A percentile compares a stretch with the other conserved stretches of the same genome.
Conservation (phyloP, 2,329 filamentous ascomycete species). For the Calonectria pauciramosa region DNA sequence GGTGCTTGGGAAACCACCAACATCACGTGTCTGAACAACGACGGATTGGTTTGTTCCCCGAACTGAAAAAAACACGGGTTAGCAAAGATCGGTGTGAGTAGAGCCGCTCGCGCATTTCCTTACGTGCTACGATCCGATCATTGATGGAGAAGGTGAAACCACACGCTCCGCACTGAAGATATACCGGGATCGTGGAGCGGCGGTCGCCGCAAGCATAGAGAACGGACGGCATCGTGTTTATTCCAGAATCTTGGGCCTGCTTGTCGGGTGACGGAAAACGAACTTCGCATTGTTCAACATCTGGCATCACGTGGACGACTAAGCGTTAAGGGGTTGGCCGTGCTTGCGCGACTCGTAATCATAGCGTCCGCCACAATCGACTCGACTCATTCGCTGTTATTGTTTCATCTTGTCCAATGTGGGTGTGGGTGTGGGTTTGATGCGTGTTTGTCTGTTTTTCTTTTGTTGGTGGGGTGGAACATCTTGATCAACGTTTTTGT, state of each 20-base stretch:
- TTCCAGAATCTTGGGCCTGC: background rate
- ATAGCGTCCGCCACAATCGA: conserved; percentile 3
- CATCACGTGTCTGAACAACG: background rate
- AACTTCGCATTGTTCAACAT: background rate
- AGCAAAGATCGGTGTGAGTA: background rate
- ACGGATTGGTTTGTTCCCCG: conserved; percentile 4
- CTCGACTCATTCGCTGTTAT: background rate
- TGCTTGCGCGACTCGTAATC: conserved; percentile 6
- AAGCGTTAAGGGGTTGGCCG: background rate
- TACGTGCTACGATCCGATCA: conserved; percentile 15
- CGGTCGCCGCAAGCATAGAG: conserved; percentile 7
- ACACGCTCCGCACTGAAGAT: conserved; percentile 14
- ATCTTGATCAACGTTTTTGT: background rate
- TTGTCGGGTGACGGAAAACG: background rate
- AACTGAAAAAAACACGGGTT: background rate
- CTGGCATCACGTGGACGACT: conserved; percentile 5
- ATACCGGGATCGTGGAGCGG: conserved; percentile 3
- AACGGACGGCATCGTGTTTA: conserved; percentile 10
- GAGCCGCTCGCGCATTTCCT: background rate
- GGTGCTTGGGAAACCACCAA: conserved; percentile 11
- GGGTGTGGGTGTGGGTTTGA: background rate
- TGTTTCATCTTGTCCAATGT: background rate
- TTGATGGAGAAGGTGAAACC: conserved; percentile 11
- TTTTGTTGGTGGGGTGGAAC: background rate
- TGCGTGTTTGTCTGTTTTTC: background rate